phyloP scores from a whole-genome alignment of 73 alveolate genomes.

The Breviolum minutum region DNA sequence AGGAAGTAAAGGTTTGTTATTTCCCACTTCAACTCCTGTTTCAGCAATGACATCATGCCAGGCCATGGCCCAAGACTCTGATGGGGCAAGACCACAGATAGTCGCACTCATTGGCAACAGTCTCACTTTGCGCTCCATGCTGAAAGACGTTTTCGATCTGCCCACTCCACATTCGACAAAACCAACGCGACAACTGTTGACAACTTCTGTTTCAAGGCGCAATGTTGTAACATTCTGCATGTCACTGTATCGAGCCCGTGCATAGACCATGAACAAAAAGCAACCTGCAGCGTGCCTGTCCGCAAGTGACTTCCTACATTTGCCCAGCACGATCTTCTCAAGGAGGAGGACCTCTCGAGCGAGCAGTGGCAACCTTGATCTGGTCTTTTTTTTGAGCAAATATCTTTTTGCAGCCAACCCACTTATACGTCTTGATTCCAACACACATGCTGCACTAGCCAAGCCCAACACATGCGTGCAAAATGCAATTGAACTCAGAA shows the following conservation, averaged over 20 bases:
- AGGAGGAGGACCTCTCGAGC: background rate
- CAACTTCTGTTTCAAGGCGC: background rate
- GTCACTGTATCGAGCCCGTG: background rate
- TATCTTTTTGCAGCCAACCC: background rate
- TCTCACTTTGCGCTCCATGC: background rate
- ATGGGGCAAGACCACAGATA: background rate
- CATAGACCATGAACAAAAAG: background rate
- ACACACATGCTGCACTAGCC: background rate
- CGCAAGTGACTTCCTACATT: background rate
- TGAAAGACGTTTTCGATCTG: background rate
- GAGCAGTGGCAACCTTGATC: background rate
- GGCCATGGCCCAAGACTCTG: background rate
- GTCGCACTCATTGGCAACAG: background rate
- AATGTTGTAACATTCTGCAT: background rate
- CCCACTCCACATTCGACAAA: background rate
- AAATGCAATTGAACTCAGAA: background rate
- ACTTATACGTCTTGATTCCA: background rate
- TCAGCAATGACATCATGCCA: background rate
- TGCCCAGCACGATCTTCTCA: background rate
- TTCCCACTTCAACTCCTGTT: background rate
- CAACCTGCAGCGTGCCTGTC: constrained; percentile 2
- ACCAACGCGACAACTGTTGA: background rate
- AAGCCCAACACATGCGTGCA: background rate
- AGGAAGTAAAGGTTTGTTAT: background rate
- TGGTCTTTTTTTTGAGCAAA: background rate